Conservation (phyloP, 139 green algal genomes). For the Picochlorum sp. region DNA sequence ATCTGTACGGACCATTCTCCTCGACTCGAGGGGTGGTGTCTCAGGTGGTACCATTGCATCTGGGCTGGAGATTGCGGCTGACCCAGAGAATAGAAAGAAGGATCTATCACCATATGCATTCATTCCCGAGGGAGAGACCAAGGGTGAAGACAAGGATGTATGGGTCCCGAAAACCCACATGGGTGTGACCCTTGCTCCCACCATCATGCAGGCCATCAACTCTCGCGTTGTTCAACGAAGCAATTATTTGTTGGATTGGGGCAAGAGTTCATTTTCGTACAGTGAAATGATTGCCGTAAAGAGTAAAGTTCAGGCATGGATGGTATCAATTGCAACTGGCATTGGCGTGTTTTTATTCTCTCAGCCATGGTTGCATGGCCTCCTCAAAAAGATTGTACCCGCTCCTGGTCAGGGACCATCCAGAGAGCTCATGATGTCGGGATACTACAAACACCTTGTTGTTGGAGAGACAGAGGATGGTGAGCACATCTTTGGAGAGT, state of each 20-base stretch:
- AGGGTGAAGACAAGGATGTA: constrained; percentile 16
- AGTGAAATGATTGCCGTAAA: constrained; percentile 29
- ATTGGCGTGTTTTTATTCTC: constrained; percentile 1
- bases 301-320: constrained; percentile 5
- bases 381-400: constrained; percentile 29
- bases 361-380: constrained; percentile 20
- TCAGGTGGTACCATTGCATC: constrained; percentile 56
- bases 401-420: constrained; percentile 20
- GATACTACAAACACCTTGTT: constrained; percentile 18
- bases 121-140: constrained; percentile 2
- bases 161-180: constrained; percentile 14
- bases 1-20: constrained; percentile 31
- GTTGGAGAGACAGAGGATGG: constrained; percentile 9
- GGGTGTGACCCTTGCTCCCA: constrained; percentile 16
- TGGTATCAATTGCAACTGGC: constrained; percentile 9
- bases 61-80: neutral
- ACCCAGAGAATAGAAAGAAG: neutral
- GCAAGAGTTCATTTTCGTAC: constrained; percentile 44
- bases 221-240: constrained; percentile 55
- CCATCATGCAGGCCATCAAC: constrained; percentile 45
- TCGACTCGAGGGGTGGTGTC: constrained; percentile 30
- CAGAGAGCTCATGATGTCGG: constrained; percentile 12
- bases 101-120: constrained; percentile 12
- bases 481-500: constrained; percentile 6
- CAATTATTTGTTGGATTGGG: constrained; percentile 34